Conservation (phyloP, 2,329 filamentous ascomycete species). For the Cladobotryum protrusum region DNA sequence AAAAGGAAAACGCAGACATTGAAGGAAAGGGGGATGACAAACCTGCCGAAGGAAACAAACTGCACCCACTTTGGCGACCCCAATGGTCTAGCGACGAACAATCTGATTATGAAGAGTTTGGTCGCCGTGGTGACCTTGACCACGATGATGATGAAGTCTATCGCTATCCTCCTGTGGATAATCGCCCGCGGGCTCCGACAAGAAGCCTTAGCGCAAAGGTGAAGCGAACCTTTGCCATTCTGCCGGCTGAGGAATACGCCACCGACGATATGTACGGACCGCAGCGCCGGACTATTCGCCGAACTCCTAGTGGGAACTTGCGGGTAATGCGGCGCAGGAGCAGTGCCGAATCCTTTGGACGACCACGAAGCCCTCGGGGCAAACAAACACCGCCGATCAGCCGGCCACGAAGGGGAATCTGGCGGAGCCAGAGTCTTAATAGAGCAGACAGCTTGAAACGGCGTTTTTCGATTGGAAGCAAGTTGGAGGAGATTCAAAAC, state of each 20-base stretch:
- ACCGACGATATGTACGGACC: conserved; percentile 30
- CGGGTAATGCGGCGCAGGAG: conserved; percentile 50
- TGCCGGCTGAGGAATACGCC: conserved; percentile 40
- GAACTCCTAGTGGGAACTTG: conserved; percentile 54
- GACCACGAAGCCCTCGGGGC: conserved; percentile 17
- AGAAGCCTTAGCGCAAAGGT: conserved; percentile 47
- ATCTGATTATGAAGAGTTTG: conserved; percentile 10
- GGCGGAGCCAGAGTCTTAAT: conserved; percentile 26
- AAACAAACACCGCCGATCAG: conserved; percentile 31
- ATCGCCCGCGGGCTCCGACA: conserved; percentile 39
- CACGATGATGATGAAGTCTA: conserved; percentile 35
- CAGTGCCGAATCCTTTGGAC: conserved; percentile 39
- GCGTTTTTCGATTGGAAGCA: conserved; percentile 39
- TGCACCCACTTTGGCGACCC: conserved; percentile 60
- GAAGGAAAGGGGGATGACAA: conserved; percentile 39
- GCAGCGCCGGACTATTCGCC: conserved; percentile 52
- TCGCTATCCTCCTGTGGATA: conserved; percentile 43
- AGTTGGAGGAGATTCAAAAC: conserved; percentile 46
- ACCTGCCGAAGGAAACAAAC: conserved; percentile 46
- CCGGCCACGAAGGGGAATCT: conserved; percentile 21
- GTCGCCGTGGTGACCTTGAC: conserved; percentile 26
- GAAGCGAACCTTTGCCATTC: conserved; percentile 55
- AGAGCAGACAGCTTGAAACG: conserved; percentile 21
- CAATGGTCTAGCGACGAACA: conserved; percentile 33
- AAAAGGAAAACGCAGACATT: conserved; percentile 22